These are phyloP conservation scores for Ananas comosus DNA, from an alignment of 176 grass and related monocot species.

Conservation along the genomic window DNA sequence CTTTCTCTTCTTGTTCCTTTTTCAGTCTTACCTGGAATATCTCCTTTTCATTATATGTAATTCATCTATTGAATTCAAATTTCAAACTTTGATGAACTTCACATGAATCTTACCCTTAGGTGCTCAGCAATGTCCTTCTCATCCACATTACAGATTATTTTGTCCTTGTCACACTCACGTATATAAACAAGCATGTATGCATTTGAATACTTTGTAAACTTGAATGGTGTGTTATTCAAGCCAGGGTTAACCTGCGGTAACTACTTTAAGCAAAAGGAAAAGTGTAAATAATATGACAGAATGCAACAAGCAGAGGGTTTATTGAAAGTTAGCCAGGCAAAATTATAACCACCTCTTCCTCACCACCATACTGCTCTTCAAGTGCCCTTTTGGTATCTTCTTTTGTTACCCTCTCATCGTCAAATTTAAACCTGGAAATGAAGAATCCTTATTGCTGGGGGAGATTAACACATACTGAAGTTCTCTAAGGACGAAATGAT, in stretches of 20 bases:
- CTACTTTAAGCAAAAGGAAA: constrained; percentile 30
- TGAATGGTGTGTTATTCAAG: constrained; percentile 79
- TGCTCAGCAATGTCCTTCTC: constrained; percentile 96
- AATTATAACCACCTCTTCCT: constrained; percentile 64
- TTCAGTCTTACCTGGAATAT: constrained; percentile 65
- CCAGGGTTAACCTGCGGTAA: constrained; percentile 81
- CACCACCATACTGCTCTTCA: constrained; percentile 91
- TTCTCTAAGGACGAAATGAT: too few relatives aligned
- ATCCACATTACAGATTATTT: constrained; percentile 91
- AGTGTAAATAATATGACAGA: constrained; percentile 10
- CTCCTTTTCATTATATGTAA: neutral
- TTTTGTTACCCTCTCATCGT: constrained; percentile 93
- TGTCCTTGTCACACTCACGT: constrained; percentile 88
- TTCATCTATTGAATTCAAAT: neutral
- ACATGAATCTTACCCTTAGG: constrained; percentile 38
- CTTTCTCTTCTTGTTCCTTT: constrained; percentile 95
- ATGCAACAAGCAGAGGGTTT: neutral
- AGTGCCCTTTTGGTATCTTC: constrained; percentile 85
- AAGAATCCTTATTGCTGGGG: constrained; percentile 4
- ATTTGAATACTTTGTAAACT: constrained; percentile 93
- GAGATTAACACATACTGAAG: constrained; percentile 3
- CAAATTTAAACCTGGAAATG: constrained; percentile 87
- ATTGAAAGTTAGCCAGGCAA: neutral
- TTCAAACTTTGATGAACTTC: neutral
- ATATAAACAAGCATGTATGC: constrained; percentile 99